Evolutionary conservation across 306 rosid genomes (phyloP), one percentile per base, ranked within the genome.

Genomic region (Nissolia schottii): DNA sequence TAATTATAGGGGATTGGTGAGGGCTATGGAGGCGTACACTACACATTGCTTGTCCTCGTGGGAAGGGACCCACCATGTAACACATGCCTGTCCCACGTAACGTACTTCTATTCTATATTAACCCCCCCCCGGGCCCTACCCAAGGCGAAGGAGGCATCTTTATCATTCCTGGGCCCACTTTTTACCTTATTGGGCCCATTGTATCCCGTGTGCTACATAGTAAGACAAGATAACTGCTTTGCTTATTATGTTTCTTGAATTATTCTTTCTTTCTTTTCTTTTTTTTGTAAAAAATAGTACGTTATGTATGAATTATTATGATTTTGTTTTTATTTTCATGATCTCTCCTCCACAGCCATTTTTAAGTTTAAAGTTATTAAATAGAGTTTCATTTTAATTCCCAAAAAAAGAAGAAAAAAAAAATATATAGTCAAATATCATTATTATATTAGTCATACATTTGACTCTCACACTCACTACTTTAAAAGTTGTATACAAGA

Each of bases 1-100:
- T 37, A 37, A 32, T 5, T 12, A 41, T 11, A 41, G 48, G 6
- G 2, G 46, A 12, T 10, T 38, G 6, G 46, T 41, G 49, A 41
- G 18, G 16, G 16, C 49, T 13, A 12, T 41, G 49, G 25, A 19
- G 2, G 49, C 41, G 77, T 48, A 73, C 14, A 31, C 8, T 19
- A 59, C 53, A 28, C 63, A 50, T 49, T 50, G 71, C 63, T 62
- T 34, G 23, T 62, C 54, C 71, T 62, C 78, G 71, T 62, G 71
- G 64, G 41, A 15, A 10, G 74, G 80, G 80, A 16, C 80, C 80
- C 78, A 71, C 73, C 14, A 32, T 13, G 64, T 62, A 32, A 46
- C 38, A 8, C 71, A n/a, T 15, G 32, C 37, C 51, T 32, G 51
- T 48, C 61, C 51, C 61, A 73, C 70, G 61, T 32, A 73, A 48